Base-by-base conservation (phyloP, 2,329 filamentous ascomycete species). In the Xylaria polymorpha region DNA sequence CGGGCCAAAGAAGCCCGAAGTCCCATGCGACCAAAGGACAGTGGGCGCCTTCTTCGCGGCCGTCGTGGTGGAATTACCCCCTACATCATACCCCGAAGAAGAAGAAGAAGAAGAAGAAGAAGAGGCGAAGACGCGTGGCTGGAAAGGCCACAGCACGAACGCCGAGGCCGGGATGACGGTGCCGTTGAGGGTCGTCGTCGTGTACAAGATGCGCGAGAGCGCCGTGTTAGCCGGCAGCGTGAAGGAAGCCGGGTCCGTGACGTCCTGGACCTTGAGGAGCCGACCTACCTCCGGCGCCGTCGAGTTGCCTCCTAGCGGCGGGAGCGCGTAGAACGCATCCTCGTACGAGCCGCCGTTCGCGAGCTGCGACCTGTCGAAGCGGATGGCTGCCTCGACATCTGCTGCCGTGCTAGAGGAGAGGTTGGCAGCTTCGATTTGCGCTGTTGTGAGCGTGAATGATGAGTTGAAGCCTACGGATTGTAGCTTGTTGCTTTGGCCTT, bases 81-180 rank as follows among this genome's bases (percentile, higher is more conserved):
- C 14, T 4, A 22, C 14, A 25, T 20, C 14, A 25, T 20, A 12
- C 20, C 7, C 44, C 7, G 41, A 41, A 60, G 18, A 57, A n/a
- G n/a, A n/a, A n/a, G n/a, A n/a, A n/a, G n/a, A n/a, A n/a, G n/a
- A n/a, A n/a, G n/a, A n/a, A n/a, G n/a, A n/a, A n/a, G n/a, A n/a
- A n/a, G 18, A 14, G 44, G 50, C 14, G 44, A 71, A 70, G 14
- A 35, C 61, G 29, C 66, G 60, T 15, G 70, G 57, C 29, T 46
- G 59, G 61, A 78, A 87, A 0, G 85, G 85, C 83, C 84, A 87
- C 1, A 87, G 80, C 14, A 87, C 76, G 73, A 80, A 86, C 1
- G 81, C 85, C 1, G 84, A 85, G 9, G 83, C 81, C 0, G 85
- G 85, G 1, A 87, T 74, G 0, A 79, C 67, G 0, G 80, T 81